Evolutionary conservation across 164 flowering plant genomes (phyloP).

Genomic region (Sextonia rubra): DNA sequence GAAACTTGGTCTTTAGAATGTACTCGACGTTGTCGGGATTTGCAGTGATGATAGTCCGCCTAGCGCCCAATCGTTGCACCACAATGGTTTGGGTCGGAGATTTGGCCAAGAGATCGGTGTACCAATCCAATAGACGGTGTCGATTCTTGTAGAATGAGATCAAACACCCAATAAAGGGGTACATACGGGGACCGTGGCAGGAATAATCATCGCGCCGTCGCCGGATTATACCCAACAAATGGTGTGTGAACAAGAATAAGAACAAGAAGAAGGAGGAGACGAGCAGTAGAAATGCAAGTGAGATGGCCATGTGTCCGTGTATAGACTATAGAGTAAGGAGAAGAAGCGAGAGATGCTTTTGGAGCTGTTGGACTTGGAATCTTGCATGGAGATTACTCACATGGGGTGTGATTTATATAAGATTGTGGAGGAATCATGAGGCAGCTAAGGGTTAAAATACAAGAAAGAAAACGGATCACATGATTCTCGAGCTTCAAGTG

Average conservation of each 20-base stretch:
- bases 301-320: too few species aligned
- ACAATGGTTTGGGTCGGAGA: conserved; percentile 53
- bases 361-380: too few species aligned
- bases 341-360: too few species aligned
- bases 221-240: not conserved
- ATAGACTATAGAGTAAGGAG: too few species aligned
- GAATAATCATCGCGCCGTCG: not conserved
- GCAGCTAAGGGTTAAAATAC: too few species aligned
- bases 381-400: too few species aligned
- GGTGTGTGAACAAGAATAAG: not conserved
- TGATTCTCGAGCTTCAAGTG: too few species aligned
- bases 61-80: conserved; percentile 47
- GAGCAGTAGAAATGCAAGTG: not conserved
- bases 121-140: conserved; percentile 54
- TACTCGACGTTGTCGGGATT: conserved; percentile 71
- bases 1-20: conserved; percentile 59
- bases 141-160: conserved; percentile 56
- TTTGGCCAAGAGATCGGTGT: conserved; percentile 50
- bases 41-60: conserved; percentile 54
- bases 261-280: not conserved
- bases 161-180: conserved; percentile 59
- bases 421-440: too few species aligned
- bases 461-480: too few species aligned
- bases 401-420: too few species aligned
- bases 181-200: conserved; percentile 29